Evolutionary conservation across 2,329 filamentous ascomycete species (phyloP).

Genomic region (Microdochium trichocladiopsis): DNA sequence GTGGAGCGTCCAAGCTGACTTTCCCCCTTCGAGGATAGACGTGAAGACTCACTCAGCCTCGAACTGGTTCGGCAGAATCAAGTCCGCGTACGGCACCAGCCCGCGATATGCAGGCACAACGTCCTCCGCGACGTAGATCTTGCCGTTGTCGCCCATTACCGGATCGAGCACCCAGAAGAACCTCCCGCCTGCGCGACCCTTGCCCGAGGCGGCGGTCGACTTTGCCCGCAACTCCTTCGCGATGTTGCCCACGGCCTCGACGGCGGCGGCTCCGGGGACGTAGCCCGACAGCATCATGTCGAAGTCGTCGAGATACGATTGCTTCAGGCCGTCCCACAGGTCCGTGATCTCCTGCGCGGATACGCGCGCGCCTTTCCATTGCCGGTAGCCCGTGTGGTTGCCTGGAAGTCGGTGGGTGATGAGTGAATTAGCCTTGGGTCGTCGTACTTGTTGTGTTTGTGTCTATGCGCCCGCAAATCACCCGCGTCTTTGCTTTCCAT

Average conservation of each 20-base stretch:
- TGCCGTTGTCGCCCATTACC: conserved; percentile 95
- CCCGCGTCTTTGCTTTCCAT: no score
- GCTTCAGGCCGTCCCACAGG: conserved; percentile 76
- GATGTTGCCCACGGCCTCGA: conserved; percentile 79
- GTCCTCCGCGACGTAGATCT: conserved; percentile 83
- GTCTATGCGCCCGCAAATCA: no score
- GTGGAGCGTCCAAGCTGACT: neutral
- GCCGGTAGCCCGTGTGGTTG: conserved; percentile 90
- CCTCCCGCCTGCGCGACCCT: conserved; percentile 53
- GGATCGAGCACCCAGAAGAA: conserved; percentile 99
- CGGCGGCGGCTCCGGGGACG: conserved; percentile 77
- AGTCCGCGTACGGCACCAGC: conserved; percentile 72
- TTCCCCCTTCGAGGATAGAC: neutral
- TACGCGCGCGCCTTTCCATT: conserved; percentile 78
- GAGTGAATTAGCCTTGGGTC: no score
- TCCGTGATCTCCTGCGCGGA: conserved; percentile 77
- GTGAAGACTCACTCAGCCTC: conserved; percentile 74
- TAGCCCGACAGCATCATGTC: conserved; percentile 95
- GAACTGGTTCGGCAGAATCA: conserved; percentile 95
- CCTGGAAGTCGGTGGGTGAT: conserved; percentile 55
- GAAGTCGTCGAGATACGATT: conserved; percentile 81
- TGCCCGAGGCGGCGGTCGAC: conserved; percentile 33
- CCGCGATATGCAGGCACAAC: conserved; percentile 86
- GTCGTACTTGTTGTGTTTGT: no score
- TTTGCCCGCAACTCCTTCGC: conserved; percentile 71